Evolutionary conservation across 2,329 filamentous ascomycete genomes (phyloP).

Genomic region (Colletotrichum sp.): DNA sequence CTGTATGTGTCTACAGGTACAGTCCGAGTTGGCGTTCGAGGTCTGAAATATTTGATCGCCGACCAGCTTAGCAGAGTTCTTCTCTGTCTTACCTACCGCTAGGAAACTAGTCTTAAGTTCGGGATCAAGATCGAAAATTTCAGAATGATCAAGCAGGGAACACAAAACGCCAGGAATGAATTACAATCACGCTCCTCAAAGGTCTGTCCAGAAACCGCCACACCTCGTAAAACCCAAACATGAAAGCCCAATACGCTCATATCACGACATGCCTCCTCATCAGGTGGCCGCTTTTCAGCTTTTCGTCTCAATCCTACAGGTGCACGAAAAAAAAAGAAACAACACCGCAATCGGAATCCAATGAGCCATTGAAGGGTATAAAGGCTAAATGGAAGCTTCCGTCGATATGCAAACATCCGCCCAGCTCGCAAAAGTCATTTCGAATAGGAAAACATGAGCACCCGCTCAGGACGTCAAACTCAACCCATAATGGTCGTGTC

Average conservation of each 20-base stretch:
- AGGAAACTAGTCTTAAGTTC: too few species aligned
- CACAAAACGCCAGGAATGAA: too few species aligned
- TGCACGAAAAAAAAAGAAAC: neutral
- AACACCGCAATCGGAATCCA: neutral
- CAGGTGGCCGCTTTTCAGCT: neutral
- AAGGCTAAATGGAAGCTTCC: neutral
- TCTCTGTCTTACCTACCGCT: too few species aligned
- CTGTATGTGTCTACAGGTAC: too few species aligned
- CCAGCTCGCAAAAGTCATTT: neutral
- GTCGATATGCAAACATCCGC: neutral
- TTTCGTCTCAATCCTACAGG: neutral
- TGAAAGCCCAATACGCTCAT: neutral
- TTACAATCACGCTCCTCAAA: too few species aligned
- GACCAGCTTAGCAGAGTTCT: too few species aligned
- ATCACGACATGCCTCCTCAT: neutral
- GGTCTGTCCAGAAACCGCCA: too few species aligned
- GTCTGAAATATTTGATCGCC: too few species aligned
- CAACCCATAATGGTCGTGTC: constrained; percentile 17
- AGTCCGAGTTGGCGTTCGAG: too few species aligned
- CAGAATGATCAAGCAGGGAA: too few species aligned
- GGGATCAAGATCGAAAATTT: too few species aligned
- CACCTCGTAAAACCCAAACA: neutral
- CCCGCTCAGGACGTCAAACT: neutral
- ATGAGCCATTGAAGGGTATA: constrained; percentile 1
- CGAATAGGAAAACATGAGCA: neutral